Conservation (phyloP, 805 yeast genomes). For the Metschnikowia peoriensis region DNA sequence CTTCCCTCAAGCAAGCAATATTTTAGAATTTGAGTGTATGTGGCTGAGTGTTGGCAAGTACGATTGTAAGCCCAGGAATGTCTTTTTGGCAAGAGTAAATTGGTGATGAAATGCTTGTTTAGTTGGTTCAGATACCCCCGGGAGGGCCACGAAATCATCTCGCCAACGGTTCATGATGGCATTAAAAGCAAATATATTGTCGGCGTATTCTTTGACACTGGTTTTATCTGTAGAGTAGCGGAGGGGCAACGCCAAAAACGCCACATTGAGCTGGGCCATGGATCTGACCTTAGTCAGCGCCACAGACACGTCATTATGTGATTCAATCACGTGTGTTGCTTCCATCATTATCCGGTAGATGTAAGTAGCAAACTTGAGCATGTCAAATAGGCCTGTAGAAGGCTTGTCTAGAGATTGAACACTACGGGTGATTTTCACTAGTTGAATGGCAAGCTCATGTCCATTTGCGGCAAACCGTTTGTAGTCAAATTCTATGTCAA, state of each 20-base stretch:
- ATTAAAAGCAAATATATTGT: neutral
- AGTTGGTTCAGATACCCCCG: neutral
- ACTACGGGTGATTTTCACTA: neutral
- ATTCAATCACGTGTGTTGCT: neutral
- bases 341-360: neutral
- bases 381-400: neutral
- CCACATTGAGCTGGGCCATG: neutral
- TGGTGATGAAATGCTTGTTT: neutral
- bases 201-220: neutral
- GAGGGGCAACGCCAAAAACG: neutral
- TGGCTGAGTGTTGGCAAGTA: neutral
- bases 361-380: neutral
- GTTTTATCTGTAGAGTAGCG: neutral
- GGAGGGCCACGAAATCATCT: neutral
- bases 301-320: neutral
- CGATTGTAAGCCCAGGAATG: neutral
- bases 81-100: neutral
- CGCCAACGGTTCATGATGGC: neutral
- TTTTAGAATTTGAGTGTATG: too few relatives aligned
- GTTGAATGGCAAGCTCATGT: neutral
- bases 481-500: too few relatives aligned
- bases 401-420: neutral
- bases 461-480: too few relatives aligned
- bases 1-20: too few relatives aligned
- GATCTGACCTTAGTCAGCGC: neutral